Evolutionary conservation across 169 alveolate genomes (phyloP).

Genomic region (Plasmodium inui): DNA sequence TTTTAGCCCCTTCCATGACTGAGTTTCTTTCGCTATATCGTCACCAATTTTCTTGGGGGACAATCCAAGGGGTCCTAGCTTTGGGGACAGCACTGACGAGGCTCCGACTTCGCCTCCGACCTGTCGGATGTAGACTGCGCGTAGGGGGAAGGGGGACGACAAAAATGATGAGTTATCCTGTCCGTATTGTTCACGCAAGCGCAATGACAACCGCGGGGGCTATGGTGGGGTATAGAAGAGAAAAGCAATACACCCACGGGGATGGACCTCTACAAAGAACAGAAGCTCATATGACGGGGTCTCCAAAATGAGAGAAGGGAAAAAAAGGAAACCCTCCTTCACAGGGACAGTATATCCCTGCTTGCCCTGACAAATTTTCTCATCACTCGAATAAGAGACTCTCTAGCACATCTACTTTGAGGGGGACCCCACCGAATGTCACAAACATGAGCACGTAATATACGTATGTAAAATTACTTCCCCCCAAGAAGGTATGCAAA

Average conservation of each 20-base stretch:
- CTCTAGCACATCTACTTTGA: not conserved
- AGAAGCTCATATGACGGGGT: not conserved
- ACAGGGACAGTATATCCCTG: not conserved
- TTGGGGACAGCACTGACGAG: conserved; percentile 98
- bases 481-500: not conserved
- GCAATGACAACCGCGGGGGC: not conserved
- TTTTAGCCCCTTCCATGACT: conserved; percentile 96
- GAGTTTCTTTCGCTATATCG: conserved; percentile 97
- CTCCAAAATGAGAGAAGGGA: not conserved
- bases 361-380: not conserved
- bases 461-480: not conserved
- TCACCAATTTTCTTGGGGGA: conserved; percentile 98
- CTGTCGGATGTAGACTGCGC: conserved; percentile 93
- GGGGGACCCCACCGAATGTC: not conserved
- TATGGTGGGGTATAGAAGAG: not conserved
- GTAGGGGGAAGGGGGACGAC: not conserved
- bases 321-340: not conserved
- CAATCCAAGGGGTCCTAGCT: conserved; percentile 98
- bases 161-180: not conserved
- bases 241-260: not conserved
- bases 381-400: not conserved
- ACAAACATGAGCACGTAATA: too few species aligned
- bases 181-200: not conserved
- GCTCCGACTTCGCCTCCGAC: conserved; percentile 98
- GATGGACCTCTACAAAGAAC: not conserved